Base-by-base conservation (phyloP, 1,284 basidiomycete genomes). In the Ustilago esculenta region DNA sequence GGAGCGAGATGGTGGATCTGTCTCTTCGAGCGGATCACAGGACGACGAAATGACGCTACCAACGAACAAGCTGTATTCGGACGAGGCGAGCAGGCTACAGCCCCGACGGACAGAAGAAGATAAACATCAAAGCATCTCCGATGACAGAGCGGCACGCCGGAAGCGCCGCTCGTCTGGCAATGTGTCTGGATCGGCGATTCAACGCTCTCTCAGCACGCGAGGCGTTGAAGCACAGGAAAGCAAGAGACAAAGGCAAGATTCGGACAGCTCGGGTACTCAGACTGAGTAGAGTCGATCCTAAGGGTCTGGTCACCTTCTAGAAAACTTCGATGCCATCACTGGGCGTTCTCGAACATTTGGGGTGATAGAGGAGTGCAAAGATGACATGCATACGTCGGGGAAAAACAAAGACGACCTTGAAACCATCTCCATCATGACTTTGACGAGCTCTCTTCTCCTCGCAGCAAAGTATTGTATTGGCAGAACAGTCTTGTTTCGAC, bases 11-110 rank as follows among this genome's bases (percentile, higher is more conserved):
- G 41, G 3, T 4, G 46, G 27, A 20, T 32, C 37, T 14, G 47
- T 32, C 32, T 40, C 29, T 17, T 21, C 37, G 2, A 57, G 48
- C 20, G 53, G 42, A 24, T 39, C 48, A 11, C 40, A 40, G 5
- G 61, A 53, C 39, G 61, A 57, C 4, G 54, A 57, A 20, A 30
- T 34, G 15, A 18, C 32, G 21, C 47, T 64, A 12, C 40, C 59
- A 0, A 42, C 39, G 11, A 52, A 40, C 48, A 49, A 50, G 11
- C 41, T 17, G 23, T n/a, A n/a, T 29, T 11, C 29, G 32, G 10
- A 43, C 29, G 41, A n/a, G 41, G 36, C 20, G 20, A 12, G 10
- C 12, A 39, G 20, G 36, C 7, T 10, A 39, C 36, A 23, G n/a
- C n/a, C n/a, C n/a, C n/a, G n/a, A n/a, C n/a, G n/a, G n/a, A n/a